These are phyloP conservation scores for Cladophialophora psammophila DNA, from an alignment of 2,329 filamentous ascomycete genomes.

Conservation along the genomic window DNA sequence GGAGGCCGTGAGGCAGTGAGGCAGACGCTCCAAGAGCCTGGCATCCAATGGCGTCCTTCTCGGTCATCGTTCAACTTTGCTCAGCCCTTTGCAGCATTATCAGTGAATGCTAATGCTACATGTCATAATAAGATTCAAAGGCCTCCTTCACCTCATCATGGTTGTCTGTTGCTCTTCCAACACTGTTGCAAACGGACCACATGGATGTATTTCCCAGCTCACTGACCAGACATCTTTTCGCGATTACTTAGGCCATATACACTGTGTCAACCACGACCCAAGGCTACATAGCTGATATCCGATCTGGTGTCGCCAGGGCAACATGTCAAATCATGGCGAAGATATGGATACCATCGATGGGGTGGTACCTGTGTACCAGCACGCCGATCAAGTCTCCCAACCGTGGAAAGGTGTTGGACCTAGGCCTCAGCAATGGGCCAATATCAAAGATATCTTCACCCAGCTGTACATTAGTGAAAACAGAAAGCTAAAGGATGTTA, in stretches of 20 bases:
- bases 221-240: not conserved
- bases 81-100: conserved; percentile 10
- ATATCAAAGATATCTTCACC: conserved; percentile 35
- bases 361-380: not conserved
- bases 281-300: not conserved
- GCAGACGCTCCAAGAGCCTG: conserved; percentile 1
- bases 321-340: conserved; percentile 4
- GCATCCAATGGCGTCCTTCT: conserved; percentile 2
- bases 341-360: not conserved
- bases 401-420: conserved; percentile 25
- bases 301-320: not conserved
- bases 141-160: conserved; percentile 6
- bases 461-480: conserved; percentile 35
- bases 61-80: conserved; percentile 2
- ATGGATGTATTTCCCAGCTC: not conserved
- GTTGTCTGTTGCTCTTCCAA: not conserved
- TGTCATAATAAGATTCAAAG: not conserved
- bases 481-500: conserved; percentile 33
- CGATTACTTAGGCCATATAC: not conserved
- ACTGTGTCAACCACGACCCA: not conserved
- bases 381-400: not conserved
- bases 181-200: not conserved
- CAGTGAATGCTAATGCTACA: not conserved
- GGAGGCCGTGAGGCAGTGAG: conserved; percentile 14
- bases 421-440: conserved; percentile 28